Base-by-base conservation (phyloP, 441 rosid species). In the Brassica hybrid region DNA sequence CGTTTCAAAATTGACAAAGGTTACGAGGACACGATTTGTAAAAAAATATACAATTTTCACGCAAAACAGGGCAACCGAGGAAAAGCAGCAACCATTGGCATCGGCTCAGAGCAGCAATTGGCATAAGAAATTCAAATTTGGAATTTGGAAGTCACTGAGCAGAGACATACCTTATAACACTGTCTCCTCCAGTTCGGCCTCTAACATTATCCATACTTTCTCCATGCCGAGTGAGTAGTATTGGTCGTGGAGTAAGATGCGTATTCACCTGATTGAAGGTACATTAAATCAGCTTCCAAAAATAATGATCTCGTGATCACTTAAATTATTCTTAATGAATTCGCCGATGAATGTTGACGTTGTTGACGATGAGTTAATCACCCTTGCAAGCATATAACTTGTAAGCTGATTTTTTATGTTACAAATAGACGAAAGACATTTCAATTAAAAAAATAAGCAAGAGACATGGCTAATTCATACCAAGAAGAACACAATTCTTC, bases 231-330 rank as follows among this genome's bases (percentile, higher is more conserved):
- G 98, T 96, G 66, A 96, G 95, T 75, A 96, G 84, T 84, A 96
- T 96, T 50, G 99, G 99, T 45, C 98, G 97, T 16, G 99, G 99
- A n/a, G 99, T 96, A 48, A 96, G 95, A 87, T 94, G 99, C 7
- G 97, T 92, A 82, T 96, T 96, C 80, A 96, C 99, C 99, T 96
- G 18, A 14, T 45, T n/a, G 8, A 66, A 74, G 65, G 58, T 57
- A 25, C 61, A 34, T 1, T 70, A 71, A 63, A 13, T 50, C 52
- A 80, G 65, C 11, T 12, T 13, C 58, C 14, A 13, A 13, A 67
- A 65, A 50, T 14, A 10, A 69, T 64, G 62, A 75, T 65, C 32
- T 8, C 4, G n/a, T 43, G 43, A 64, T 16, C 41, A 21, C 45
- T 16, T 59, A 76, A 7, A 12, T 25, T 34, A 48, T 48, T 72